Base-by-base conservation (phyloP, 495 filamentous ascomycete species). In the Aspergillus bridgeri region DNA sequence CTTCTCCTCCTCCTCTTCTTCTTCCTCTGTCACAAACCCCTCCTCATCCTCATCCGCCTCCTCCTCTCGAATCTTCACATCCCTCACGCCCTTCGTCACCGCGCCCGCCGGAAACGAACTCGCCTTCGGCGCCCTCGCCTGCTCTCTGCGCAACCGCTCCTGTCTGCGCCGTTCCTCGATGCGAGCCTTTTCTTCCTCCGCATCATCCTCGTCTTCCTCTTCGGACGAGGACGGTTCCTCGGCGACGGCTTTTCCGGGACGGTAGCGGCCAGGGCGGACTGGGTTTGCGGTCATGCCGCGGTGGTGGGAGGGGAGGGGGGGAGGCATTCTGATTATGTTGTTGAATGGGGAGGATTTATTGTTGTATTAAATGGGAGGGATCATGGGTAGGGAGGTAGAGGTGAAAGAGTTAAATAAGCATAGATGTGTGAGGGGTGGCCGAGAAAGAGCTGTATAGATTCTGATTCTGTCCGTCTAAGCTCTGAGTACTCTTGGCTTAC, bases 241-340 rank as follows among this genome's bases (percentile, higher is more conserved):
- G 8, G 81, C 86, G 46, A 86, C 71, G 22, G 88, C 74, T 75
- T 97, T 98, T 60, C 93, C 93, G 29, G 92, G 86, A 44, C 92
- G 85, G 69, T 96, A 89, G 22, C 95, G 87, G 49, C 61, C 56
- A 1, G 92, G 89, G 63, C 86, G 86, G 58, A 88, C 72, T 4
- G 90, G 91, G 69, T 98, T 96, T 45, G 91, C 91, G 63, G 93
- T 97, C 93, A 98, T 97, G 59, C 89, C 87, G 75, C 91, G 93
- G 53, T 75, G 70, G n/a, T 65, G 58, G 53, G 75, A 74, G 24
- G 74, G 73, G 38, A 78, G 67, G 8, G 73, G 75, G 53, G 75
- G 76, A 62, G 91, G 87, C 91, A 96, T 96, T 53, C 63, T 78
- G 76, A 52, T 53, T 59, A 15, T 38, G 33, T 38, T 38, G 3